Base-by-base conservation (phyloP, 129 eudicot species). In the Flaveria sonorensis region DNA sequence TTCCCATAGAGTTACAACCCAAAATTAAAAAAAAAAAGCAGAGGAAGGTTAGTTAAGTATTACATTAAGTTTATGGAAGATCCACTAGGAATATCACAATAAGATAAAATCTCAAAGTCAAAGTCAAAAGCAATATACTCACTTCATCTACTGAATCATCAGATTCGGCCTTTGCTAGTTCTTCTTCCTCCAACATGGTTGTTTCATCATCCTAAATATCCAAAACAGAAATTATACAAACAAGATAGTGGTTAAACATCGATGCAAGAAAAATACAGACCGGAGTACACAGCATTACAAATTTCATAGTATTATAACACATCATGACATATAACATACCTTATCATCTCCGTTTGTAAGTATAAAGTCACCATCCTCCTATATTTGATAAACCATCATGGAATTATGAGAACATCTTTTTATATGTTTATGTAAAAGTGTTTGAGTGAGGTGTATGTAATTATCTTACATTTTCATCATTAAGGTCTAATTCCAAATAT, bases 141-240 rank as follows among this genome's bases (percentile, higher is more conserved):
- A 89, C 99, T 95, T 95, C 99, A 50, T 91, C 96, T 62, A 61
- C 78, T 59, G 85, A 76, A 77, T 87, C 81, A 66, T 84, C 76
- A 30, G 77, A 28, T 73, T 95, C 99, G 7, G 87, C 77, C 69
- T 92, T 88, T 50, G 90, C 96, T 65, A 89, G 65, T 70, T 88
- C 90, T 74, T 95, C 99, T 89, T 95, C 99, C 86, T 95, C 99
- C 65, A 82, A 66, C 77, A 95, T 86, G 21, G 99, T 92, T 42
- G 99, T 83, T 84, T 95, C 99, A 76, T 95, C 99, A 85, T 95
- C 99, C 97, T 95, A 79, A 61, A 77, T 7, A 76, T 3, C 2
- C 51, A 40, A 57, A 64, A 30, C 30, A 48, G 28, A 14, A 14
- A 13, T 4, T 14, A 28, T 30, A 63, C 68, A 63, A 6, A 14